Conservation (phyloP, 2,329 filamentous ascomycete species). For the Hirsutella thompsonii region DNA sequence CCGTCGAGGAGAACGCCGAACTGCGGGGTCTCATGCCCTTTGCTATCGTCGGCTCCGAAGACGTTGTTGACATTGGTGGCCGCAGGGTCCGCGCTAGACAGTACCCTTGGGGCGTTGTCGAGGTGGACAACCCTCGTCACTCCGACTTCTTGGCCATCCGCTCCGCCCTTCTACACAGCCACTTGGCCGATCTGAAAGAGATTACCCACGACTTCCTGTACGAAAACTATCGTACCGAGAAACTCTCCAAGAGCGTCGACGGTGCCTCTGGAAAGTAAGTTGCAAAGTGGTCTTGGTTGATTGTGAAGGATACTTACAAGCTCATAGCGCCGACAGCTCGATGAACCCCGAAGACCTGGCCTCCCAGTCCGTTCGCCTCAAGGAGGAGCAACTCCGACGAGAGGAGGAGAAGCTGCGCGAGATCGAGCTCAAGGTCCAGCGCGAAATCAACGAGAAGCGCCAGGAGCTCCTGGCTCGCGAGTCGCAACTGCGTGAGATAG, state of each 20-base stretch:
- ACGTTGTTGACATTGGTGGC: slow-evolving; percentile 85
- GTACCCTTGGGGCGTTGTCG: slow-evolving; percentile 97
- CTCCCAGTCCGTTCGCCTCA: slow-evolving; percentile 92
- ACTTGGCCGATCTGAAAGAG: slow-evolving; percentile 96
- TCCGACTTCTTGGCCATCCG: slow-evolving; percentile 97
- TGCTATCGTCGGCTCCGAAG: slow-evolving; percentile 95
- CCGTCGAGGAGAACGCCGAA: slow-evolving; percentile 97
- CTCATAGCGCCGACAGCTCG: slow-evolving; percentile 47
- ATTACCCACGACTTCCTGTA: slow-evolving; percentile 99
- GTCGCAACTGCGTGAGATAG: slow-evolving; percentile 96
- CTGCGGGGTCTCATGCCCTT: slow-evolving; percentile 96
- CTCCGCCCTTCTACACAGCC: slow-evolving; percentile 91
- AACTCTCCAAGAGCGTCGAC: slow-evolving; percentile 98
- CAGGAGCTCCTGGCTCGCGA: slow-evolving; percentile 95
- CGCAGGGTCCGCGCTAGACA: slow-evolving; percentile 87
- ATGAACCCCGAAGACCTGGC: slow-evolving; percentile 98
- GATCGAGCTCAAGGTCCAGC: slow-evolving; percentile 98
- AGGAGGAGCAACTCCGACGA: slow-evolving; percentile 97
- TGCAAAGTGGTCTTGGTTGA: neutral
- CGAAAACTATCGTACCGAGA: slow-evolving; percentile 99
- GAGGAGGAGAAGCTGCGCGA: slow-evolving; percentile 99
- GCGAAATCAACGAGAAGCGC: slow-evolving; percentile 99
- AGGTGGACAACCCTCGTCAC: slow-evolving; percentile 98
- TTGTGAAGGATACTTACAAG: neutral
- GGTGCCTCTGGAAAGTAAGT: slow-evolving; percentile 79